Conservation (phyloP, 139 green algal species). For the Chlorokybus atmophyticus region DNA sequence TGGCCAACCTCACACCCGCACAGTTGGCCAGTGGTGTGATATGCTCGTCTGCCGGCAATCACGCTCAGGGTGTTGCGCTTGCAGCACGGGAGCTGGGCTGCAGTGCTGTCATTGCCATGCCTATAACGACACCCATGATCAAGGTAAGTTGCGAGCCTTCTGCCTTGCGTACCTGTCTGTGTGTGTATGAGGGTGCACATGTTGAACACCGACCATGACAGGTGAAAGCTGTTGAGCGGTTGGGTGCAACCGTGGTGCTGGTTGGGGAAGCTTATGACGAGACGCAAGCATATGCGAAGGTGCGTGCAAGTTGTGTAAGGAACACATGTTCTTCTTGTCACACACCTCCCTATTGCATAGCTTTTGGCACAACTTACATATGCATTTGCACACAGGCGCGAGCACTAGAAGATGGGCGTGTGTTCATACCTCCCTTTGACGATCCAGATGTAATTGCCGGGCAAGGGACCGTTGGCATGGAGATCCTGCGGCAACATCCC, state of each 20-base stretch:
- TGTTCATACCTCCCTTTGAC: slow-evolving; percentile 86
- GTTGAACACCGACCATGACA: slow-evolving; percentile 2
- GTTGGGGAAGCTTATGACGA: slow-evolving; percentile 87
- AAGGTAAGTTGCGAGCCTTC: slow-evolving; percentile 40
- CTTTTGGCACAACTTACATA: too few species aligned
- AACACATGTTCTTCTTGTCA: too few species aligned
- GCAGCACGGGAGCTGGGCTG: slow-evolving; percentile 40
- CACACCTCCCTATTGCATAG: too few species aligned
- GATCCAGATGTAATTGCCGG: slow-evolving; percentile 87
- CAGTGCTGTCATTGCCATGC: slow-evolving; percentile 79
- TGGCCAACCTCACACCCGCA: slow-evolving; percentile 62
- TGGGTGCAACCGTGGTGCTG: slow-evolving; percentile 81
- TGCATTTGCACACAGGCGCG: too few species aligned
- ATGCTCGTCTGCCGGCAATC: slow-evolving; percentile 82
- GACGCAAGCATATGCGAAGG: slow-evolving; percentile 58
- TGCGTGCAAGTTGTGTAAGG: slow-evolving; percentile 13
- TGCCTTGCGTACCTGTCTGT: too few species aligned
- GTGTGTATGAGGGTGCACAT: neutral
- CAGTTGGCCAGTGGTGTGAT: slow-evolving; percentile 69
- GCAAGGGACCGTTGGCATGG: slow-evolving; percentile 82
- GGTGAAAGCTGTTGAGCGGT: slow-evolving; percentile 22
- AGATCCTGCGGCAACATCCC: slow-evolving; percentile 71
- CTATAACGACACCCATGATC: slow-evolving; percentile 64
- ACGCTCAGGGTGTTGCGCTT: slow-evolving; percentile 89
- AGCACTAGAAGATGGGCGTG: slow-evolving; percentile 37